Evolutionary conservation across 1,284 basidiomycete genomes (phyloP), one percentile per base, ranked within the genome.

Genomic region (Microbotryum scabiosae): DNA sequence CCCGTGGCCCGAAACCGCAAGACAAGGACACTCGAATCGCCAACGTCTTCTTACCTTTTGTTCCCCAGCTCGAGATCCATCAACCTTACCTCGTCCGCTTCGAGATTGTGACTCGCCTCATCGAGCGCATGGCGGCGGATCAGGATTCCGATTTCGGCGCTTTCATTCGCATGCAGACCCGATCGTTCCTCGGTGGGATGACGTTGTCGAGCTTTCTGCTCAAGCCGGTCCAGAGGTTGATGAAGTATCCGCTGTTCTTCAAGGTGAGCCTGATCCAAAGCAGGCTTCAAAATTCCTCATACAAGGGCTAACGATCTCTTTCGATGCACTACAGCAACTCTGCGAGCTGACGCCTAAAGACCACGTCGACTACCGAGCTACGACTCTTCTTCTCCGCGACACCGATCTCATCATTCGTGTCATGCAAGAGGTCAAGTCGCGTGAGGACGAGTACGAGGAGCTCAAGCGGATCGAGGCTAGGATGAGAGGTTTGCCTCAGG

Each of bases 61-160:
- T 90, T 20, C 76, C 81, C 1, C 79, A 79, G 51, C 75, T 92
- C 45, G 86, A 90, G 72, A 80, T 87, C 5, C 88, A 94, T 71
- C 88, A 90, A 73, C 85, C 87, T 14, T 94, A 92, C 73, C 76
- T 94, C 4, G 83, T 87, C 18, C 79, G 83, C 52, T 79, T 91
- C 51, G 84, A 85, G 55, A 78, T 79, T 28, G 82, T 85, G 0
- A 79, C 79, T 2, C 75, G 78, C 8, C 71, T 80, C 57, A 82
- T 90, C 44, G 80, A 82, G 54, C 73, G 76, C 41, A 76, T 84
- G 67, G 73, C 82, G n/a, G 74, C 76, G 12, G 82, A 85, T 64
- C 72, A 75, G 20, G 73, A 76, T 20, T 84, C 78, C 70, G 85
- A 88, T 61, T 88, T 94, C 76, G 88, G 87, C 2, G 87, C 89